Conservation (phyloP, 176 grass and related monocot species). For the Tillandsia fasciculata region DNA sequence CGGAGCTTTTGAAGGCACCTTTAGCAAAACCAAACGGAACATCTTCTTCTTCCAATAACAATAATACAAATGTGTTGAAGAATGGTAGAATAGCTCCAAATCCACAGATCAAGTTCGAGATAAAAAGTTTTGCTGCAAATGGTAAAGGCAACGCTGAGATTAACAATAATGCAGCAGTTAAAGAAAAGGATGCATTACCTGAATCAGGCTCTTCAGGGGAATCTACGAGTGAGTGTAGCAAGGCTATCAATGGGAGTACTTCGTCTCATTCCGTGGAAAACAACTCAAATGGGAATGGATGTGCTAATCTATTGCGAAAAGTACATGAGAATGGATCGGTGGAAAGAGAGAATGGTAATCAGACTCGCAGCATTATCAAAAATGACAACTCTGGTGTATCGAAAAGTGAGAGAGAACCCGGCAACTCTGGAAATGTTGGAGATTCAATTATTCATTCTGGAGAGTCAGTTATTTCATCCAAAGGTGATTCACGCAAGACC, state of each 20-base stretch:
- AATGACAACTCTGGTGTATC: conserved; percentile 8
- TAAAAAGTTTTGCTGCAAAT: conserved; percentile 44
- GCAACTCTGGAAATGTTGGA: conserved; percentile 14
- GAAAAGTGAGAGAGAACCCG: conserved; percentile 17
- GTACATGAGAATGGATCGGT: conserved; percentile 8
- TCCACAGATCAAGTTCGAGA: conserved; percentile 46
- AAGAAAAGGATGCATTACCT: conserved; percentile 11
- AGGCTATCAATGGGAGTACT: conserved; percentile 12
- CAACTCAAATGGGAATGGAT: conserved; percentile 39
- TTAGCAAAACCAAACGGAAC: conserved; percentile 45
- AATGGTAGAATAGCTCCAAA: conserved; percentile 54
- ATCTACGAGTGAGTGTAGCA: conserved; percentile 16
- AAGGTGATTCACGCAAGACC: conserved; percentile 29
- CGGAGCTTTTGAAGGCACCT: conserved; percentile 44
- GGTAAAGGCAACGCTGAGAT: conserved; percentile 33
- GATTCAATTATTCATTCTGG: conserved; percentile 26
- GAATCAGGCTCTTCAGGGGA: conserved; percentile 15
- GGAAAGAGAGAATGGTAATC: conserved; percentile 20
- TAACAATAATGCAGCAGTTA: conserved; percentile 29
- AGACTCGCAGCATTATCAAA: conserved; percentile 15
- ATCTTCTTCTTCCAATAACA: conserved; percentile 34
- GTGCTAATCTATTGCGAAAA: conserved; percentile 5
- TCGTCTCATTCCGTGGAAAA: conserved; percentile 19
- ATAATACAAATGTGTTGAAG: conserved; percentile 17
- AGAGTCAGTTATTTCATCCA: conserved; percentile 18